phyloP scores from a whole-genome alignment of 768 basidiomycete species.

The Lyophyllum atratum region DNA sequence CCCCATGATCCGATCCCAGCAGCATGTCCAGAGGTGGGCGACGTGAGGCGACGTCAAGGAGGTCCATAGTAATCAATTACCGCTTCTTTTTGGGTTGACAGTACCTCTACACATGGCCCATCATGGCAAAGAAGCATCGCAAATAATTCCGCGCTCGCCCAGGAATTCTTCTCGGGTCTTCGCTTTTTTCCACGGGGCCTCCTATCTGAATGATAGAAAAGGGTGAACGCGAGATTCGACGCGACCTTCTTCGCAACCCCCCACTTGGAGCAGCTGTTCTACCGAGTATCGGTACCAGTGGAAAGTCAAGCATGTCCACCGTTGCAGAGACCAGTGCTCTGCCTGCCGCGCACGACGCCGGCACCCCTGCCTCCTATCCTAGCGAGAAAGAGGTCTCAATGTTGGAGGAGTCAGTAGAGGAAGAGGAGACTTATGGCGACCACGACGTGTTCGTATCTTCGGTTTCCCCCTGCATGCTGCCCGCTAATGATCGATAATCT shows the following conservation, averaged over 20 bases:
- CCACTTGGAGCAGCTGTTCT: background rate
- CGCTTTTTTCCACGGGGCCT: conserved; percentile 1
- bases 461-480: background rate
- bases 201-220: conserved; percentile 8
- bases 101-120: conserved; percentile 9
- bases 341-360: background rate
- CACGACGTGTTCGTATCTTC: conserved; percentile 38
- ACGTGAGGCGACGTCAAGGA: no score
- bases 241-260: conserved; percentile 3
- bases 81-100: conserved; percentile 63
- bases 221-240: background rate
- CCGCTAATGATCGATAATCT: background rate
- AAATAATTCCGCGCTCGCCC: background rate
- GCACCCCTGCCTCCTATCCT: conserved; percentile 13
- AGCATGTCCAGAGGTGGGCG: no score
- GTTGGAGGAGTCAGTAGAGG: conserved; percentile 20
- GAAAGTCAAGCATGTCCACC: conserved; percentile 7
- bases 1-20: no score
- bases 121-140: conserved; percentile 10
- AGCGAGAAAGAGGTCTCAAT: conserved; percentile 28
- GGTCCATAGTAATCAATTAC: conserved; percentile 37
- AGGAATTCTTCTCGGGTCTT: conserved; percentile 6
- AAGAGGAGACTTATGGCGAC: conserved; percentile 31
- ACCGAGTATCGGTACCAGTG: conserved; percentile 1
- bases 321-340: background rate